Conservation (phyloP, 2,329 filamentous ascomycete genomes). For the Phyllosticta capitalensis region DNA sequence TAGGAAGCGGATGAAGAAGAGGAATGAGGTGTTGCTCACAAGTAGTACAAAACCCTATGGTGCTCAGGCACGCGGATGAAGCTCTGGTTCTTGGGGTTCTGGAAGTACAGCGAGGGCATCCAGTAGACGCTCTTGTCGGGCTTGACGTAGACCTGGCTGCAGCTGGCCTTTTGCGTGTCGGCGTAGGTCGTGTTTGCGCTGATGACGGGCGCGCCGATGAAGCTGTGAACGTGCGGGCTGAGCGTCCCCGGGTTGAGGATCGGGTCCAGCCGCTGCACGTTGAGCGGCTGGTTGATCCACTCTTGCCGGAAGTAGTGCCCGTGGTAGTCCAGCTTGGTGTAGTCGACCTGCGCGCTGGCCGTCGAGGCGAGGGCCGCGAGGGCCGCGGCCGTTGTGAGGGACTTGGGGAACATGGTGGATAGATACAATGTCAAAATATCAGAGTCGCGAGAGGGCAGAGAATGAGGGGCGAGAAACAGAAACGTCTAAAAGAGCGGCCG, state of each 20-base stretch:
- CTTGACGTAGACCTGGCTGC: constrained; percentile 29
- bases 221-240: constrained; percentile 28
- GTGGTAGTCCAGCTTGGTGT: constrained; percentile 24
- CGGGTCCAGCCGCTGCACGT: constrained; percentile 28
- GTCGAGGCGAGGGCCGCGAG: constrained; percentile 18
- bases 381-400: constrained; percentile 11
- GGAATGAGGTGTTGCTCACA: background rate
- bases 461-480: background rate
- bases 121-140: constrained; percentile 30
- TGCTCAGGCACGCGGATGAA: constrained; percentile 28
- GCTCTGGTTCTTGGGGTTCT: constrained; percentile 26
- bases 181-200: constrained; percentile 20
- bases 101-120: constrained; percentile 29
- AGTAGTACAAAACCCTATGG: constrained; percentile 29
- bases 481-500: constrained; percentile 2
- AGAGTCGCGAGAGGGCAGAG: constrained; percentile 1
- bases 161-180: constrained; percentile 21
- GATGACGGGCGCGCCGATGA: constrained; percentile 28
- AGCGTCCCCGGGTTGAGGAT: constrained; percentile 24
- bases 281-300: constrained; percentile 23
- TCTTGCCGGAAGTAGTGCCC: constrained; percentile 32
- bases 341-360: constrained; percentile 14
- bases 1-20: background rate
- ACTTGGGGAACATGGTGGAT: constrained; percentile 22
- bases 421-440: constrained; percentile 2